Conservation (phyloP, 2,329 filamentous ascomycete species). For the Shiraia sp. region DNA sequence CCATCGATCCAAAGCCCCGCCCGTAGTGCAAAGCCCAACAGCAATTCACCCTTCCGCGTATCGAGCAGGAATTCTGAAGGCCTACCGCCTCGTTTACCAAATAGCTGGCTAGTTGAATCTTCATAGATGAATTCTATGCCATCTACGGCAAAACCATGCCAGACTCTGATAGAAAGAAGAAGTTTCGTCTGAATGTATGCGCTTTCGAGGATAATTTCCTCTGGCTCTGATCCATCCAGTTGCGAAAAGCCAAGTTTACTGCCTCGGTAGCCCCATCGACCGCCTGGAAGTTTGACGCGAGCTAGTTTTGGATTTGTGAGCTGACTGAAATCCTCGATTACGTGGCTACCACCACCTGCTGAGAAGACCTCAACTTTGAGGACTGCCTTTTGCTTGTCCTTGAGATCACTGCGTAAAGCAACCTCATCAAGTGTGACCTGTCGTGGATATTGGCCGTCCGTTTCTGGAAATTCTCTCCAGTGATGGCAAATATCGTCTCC, state of each 20-base stretch:
- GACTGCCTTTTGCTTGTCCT: conserved; percentile 70
- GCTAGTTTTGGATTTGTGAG: conserved; percentile 70
- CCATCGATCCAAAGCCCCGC: conserved; percentile 84
- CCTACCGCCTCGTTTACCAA: conserved; percentile 79
- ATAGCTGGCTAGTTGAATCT: conserved; percentile 79
- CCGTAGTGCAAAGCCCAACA: conserved; percentile 83
- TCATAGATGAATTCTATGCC: conserved; percentile 94
- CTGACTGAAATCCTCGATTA: conserved; percentile 74
- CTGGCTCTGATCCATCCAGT: conserved; percentile 69
- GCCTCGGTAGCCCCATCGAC: conserved; percentile 75
- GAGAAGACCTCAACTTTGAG: conserved; percentile 77
- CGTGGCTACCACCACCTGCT: conserved; percentile 71
- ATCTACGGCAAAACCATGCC: conserved; percentile 76
- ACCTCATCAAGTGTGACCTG: conserved; percentile 76
- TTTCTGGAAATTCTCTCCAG: conserved; percentile 79
- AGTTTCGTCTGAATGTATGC: conserved; percentile 67
- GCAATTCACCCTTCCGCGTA: conserved; percentile 79
- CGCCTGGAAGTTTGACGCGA: conserved; percentile 73
- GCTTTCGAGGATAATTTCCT: conserved; percentile 76
- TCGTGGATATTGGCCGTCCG: conserved; percentile 64
- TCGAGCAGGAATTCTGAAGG: conserved; percentile 79
- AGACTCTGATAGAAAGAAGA: conserved; percentile 74
- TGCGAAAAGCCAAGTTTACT: conserved; percentile 73
- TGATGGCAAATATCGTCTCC: conserved; percentile 78
- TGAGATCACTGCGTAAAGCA: conserved; percentile 75